Conservation (phyloP, 805 yeast species). For the Kuraishia floccosa region DNA sequence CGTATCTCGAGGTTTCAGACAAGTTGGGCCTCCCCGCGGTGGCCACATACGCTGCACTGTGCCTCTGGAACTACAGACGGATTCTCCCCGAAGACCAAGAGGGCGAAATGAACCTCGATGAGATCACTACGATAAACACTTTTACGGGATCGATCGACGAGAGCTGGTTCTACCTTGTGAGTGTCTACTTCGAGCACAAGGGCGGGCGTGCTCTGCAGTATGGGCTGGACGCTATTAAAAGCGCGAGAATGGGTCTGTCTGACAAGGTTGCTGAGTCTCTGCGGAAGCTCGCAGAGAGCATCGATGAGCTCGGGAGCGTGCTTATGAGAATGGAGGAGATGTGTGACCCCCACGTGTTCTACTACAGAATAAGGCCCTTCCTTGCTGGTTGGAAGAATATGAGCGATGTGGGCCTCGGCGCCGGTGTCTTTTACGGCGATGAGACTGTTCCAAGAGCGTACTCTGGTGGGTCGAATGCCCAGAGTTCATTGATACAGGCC, state of each 20-base stretch:
- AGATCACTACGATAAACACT: conserved; percentile 69
- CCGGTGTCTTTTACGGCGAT: conserved; percentile 72
- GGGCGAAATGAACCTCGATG: conserved; percentile 40
- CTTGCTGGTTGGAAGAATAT: conserved; percentile 93
- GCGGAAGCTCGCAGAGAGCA: conserved; percentile 59
- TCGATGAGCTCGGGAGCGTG: conserved; percentile 63
- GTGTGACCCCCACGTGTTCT: conserved; percentile 92
- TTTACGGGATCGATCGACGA: conserved; percentile 89
- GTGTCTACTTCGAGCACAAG: conserved; percentile 73
- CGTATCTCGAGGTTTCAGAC: conserved; percentile 50
- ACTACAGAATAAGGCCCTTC: conserved; percentile 76
- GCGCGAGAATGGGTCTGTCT: conserved; percentile 36
- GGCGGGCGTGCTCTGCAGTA: conserved; percentile 63
- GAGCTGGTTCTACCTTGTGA: conserved; percentile 85
- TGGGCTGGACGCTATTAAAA: conserved; percentile 58
- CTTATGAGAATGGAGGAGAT: conserved; percentile 80
- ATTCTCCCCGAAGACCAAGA: conserved; percentile 31
- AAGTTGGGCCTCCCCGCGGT: conserved; percentile 70
- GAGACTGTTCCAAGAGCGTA: conserved; percentile 42
- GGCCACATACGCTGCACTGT: conserved; percentile 78
- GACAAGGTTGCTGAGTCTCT: conserved; percentile 30
- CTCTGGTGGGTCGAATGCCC: conserved; percentile 94
- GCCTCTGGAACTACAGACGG: conserved; percentile 79
- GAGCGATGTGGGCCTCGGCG: conserved; percentile 72
- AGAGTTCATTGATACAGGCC: conserved; percentile 80